A percentile compares a stretch with the other conserved stretches of the same genome.
These are phyloP conservation scores for Neoboletus subvelutipes DNA, from an alignment of 768 basidiomycete species.

Conservation along the genomic window DNA sequence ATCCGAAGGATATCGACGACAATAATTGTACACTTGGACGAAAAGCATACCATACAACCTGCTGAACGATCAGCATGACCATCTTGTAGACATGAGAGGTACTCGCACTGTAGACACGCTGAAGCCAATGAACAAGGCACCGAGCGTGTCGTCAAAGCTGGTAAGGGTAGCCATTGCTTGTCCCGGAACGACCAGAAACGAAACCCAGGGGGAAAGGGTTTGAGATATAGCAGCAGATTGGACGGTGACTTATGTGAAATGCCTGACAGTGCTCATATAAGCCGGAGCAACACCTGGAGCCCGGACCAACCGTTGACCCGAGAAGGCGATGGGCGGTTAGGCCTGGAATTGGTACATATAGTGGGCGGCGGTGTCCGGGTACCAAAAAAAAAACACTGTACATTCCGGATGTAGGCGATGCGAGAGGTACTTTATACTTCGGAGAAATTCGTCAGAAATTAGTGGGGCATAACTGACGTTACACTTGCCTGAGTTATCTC, in stretches of 20 bases:
- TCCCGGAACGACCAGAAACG: not conserved
- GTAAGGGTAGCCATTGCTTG: constrained; percentile 17
- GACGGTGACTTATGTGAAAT: not conserved
- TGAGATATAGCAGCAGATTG: not conserved
- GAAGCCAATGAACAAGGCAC: constrained; percentile 61
- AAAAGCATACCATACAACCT: constrained; percentile 53
- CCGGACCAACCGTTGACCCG: constrained; percentile 6
- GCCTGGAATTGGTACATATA: not conserved
- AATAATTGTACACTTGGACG: constrained; percentile 56
- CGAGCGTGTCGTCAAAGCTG: constrained; percentile 50
- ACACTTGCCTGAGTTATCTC: not conserved
- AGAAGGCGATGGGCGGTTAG: constrained; percentile 7
- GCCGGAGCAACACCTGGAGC: not conserved
- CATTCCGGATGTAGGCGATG: not conserved
- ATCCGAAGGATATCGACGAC: constrained; percentile 54
- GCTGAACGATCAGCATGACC: constrained; percentile 27
- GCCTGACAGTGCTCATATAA: constrained; percentile 11
- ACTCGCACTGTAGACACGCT: constrained; percentile 43
- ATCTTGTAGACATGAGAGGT: not conserved
- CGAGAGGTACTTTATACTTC: not conserved
- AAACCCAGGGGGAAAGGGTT: not conserved
- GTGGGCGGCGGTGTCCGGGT: not conserved
- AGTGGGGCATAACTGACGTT: not conserved
- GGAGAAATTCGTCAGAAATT: constrained; percentile 7
- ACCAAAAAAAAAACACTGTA: not conserved